Percentiles rank a stretch among this genome's conserved stretches.
Conservation (phyloP, 768 basidiomycete genomes). For the Dioszegia crocea region DNA sequence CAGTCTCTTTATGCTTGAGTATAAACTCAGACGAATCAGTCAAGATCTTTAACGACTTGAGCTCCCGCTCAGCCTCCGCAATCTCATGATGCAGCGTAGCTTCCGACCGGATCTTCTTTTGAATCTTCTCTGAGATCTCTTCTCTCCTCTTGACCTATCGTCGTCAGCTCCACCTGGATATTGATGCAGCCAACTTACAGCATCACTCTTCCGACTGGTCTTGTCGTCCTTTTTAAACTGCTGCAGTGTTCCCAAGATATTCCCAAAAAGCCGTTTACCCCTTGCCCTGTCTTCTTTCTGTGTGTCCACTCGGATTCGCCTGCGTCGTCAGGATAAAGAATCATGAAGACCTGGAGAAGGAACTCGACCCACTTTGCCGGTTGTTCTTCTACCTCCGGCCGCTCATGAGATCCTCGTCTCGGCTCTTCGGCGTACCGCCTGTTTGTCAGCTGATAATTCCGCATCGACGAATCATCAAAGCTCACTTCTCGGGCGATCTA, state of each 20-base stretch:
- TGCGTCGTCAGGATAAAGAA: constrained; percentile 6
- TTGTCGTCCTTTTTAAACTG: constrained; percentile 49
- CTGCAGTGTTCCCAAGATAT: constrained; percentile 46
- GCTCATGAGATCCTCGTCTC: neutral
- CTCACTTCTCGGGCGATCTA: constrained; percentile 8
- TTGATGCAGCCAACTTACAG: too few relatives aligned
- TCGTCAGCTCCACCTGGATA: neutral
- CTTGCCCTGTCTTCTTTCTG: constrained; percentile 44
- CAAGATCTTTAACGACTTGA: constrained; percentile 37
- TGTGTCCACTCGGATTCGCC: constrained; percentile 36
- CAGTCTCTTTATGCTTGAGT: constrained; percentile 36
- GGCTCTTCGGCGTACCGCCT: constrained; percentile 7
- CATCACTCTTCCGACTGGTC: constrained; percentile 32
- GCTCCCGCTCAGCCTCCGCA: constrained; percentile 37
- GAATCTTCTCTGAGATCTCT: constrained; percentile 39
- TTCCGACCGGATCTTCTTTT: constrained; percentile 40
- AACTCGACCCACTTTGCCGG: constrained; percentile 27
- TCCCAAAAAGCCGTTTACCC: constrained; percentile 45
- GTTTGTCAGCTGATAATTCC: neutral
- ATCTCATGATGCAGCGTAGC: constrained; percentile 44
- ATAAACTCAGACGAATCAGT: constrained; percentile 39
- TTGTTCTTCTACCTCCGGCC: constrained; percentile 26
- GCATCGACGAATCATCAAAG: neutral
- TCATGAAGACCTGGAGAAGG: too few relatives aligned
- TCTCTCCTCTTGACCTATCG: constrained; percentile 44